Conservation (phyloP, 768 basidiomycete genomes). For the Leucocoprinus birnbaumii region DNA sequence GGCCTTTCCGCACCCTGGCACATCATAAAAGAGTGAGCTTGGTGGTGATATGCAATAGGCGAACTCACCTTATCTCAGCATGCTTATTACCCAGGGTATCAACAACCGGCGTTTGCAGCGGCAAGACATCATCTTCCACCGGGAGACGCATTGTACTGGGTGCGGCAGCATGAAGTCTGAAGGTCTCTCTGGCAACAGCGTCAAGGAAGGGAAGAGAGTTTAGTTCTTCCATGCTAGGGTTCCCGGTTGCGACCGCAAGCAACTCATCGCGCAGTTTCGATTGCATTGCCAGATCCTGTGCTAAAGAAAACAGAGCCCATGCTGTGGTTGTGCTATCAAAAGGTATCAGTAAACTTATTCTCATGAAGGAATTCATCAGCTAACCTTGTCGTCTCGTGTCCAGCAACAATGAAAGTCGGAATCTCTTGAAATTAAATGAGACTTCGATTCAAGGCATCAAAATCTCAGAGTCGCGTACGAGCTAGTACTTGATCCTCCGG, state of each 20-base stretch:
- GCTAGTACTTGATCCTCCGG: slow-evolving; percentile 63
- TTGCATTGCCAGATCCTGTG: slow-evolving; percentile 46
- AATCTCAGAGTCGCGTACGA: slow-evolving; percentile 31
- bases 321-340: slow-evolving; percentile 38
- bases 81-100: slow-evolving; percentile 40
- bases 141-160: slow-evolving; percentile 39
- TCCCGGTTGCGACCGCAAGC: slow-evolving; percentile 45
- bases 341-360: neutral
- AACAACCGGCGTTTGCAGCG: slow-evolving; percentile 43
- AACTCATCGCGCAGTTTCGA: slow-evolving; percentile 59
- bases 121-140: slow-evolving; percentile 50
- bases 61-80: slow-evolving; percentile 32
- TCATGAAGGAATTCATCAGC: neutral
- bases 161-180: slow-evolving; percentile 56
- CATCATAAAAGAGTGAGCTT: neutral
- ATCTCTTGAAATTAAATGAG: slow-evolving; percentile 40
- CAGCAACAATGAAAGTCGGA: slow-evolving; percentile 58
- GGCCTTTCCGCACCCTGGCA: slow-evolving; percentile 39
- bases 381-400: slow-evolving; percentile 49
- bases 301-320: slow-evolving; percentile 61
- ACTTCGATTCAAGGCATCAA: neutral
- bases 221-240: slow-evolving; percentile 68
- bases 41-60: neutral
- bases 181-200: slow-evolving; percentile 54
- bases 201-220: slow-evolving; percentile 68